Base-by-base conservation (phyloP, 1,284 basidiomycete species). In the Cryptococcus wingfieldii region DNA sequence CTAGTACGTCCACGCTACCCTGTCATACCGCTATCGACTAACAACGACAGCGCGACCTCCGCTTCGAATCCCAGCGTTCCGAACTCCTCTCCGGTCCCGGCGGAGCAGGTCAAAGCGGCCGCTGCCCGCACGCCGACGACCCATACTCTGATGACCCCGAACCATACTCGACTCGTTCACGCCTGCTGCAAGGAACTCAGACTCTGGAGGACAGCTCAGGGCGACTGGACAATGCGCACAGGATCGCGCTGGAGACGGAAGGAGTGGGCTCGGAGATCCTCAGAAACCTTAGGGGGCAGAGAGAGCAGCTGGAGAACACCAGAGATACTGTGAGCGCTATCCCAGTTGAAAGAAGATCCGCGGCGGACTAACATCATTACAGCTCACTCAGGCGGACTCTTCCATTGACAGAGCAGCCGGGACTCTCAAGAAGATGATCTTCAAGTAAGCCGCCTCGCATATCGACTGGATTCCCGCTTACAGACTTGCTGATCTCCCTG, bases 231-330 rank as follows among this genome's bases (percentile, higher is more conserved):
- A 92, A 96, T 61, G 91, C 89, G 18, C 91, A 97, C 62, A 83
- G 92, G 23, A 84, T 98, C 46, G 95, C 95, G 7, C 79, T 98
- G 27, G 94, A 98, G 80, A 98, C 96, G 9, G 96, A 98, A 78
- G 86, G 90, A 67, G 86, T 98, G 38, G 96, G 96, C 10, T 86
- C 92, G 13, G 92, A 92, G 65, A 98, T 99, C 68, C 74, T 99
- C 60, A 77, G 86, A 67, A 92, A 89, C 70, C 80, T 99, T 60
- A 79, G 92, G 50, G 80, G 83, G 2, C 96, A 99, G 79, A 79
- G 96, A 61, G 96, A 98, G 74, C 93, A 95, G 78, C 94, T 98
- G 63, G 89, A 96, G 79, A 89, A 96, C 71, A 84, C 94, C 19
- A 81, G 95, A 68, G 89, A 92, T 77, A 74, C 68, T 2, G 66